A percentile compares a stretch with the other conserved stretches of the same genome.
These are phyloP conservation scores for Chionographis japonica DNA, from an alignment of 106 monocot genomes.

Conservation along the genomic window DNA sequence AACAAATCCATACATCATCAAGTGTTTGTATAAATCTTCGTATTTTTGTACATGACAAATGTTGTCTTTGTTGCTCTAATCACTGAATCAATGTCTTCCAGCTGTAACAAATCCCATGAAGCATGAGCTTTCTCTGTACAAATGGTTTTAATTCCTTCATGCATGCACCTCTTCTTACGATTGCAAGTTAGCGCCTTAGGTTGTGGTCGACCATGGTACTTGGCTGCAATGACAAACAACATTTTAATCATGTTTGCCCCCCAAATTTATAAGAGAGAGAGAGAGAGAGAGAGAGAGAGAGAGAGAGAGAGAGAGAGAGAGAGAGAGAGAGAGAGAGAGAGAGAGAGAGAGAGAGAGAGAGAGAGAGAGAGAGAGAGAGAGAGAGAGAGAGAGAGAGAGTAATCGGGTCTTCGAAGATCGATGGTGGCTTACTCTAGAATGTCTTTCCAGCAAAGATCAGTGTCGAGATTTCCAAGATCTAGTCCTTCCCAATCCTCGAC, in stretches of 20 bases:
- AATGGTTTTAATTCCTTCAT: too few species aligned
- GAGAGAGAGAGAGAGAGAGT: background rate
- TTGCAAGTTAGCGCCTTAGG: too few species aligned
- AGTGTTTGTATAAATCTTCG: background rate
- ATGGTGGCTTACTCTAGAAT: conserved; percentile 24
- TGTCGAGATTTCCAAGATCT: conserved; percentile 20
- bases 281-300: too few species aligned
- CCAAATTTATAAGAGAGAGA: too few species aligned
- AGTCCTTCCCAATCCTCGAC: conserved; percentile 20
- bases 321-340: too few species aligned
- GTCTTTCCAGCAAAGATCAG: conserved; percentile 27
- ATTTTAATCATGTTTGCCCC: too few species aligned
- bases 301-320: too few species aligned
- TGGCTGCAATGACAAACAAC: background rate
- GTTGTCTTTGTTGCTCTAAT: background rate
- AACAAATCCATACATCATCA: background rate
- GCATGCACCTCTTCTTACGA: background rate
- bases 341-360: too few species aligned
- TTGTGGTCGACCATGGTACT: background rate
- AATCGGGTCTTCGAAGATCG: too few species aligned
- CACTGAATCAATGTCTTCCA: too few species aligned
- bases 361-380: too few species aligned
- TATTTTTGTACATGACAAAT: background rate
- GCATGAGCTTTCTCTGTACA: too few species aligned
- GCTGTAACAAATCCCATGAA: background rate